Conservation (phyloP, 164 flowering plant species). For the Vitis cinerea region DNA sequence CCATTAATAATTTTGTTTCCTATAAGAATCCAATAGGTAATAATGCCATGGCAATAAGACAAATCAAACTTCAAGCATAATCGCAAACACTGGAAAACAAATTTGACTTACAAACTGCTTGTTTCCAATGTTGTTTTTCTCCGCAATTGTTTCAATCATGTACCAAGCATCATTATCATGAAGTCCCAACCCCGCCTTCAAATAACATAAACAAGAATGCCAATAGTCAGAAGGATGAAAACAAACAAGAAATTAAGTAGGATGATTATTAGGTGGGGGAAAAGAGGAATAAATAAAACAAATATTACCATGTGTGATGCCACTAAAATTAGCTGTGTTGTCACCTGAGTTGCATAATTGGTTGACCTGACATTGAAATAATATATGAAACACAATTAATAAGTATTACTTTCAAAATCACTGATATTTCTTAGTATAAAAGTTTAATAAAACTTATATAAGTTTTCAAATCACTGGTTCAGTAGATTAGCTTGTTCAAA, state of each 20-base stretch:
- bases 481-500: too few relatives aligned
- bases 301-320: constrained; percentile 87
- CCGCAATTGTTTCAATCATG: constrained; percentile 92
- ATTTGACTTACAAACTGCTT: constrained; percentile 71
- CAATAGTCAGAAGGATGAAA: constrained; percentile 8
- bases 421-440: too few relatives aligned
- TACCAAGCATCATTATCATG: constrained; percentile 89
- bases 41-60: background rate
- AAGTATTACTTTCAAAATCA: too few relatives aligned
- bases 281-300: background rate
- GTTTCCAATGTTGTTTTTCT: constrained; percentile 79
- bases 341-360: constrained; percentile 77
- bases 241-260: background rate
- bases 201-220: constrained; percentile 19
- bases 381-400: background rate
- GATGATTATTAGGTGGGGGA: background rate
- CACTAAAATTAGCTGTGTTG: constrained; percentile 72
- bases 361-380: constrained; percentile 46
- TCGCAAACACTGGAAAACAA: background rate
- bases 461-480: too few relatives aligned
- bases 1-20: too few relatives aligned
- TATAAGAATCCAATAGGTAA: too few relatives aligned
- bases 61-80: background rate
- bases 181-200: constrained; percentile 94
- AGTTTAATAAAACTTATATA: too few relatives aligned